Conservation (phyloP, 78 protist species). For the Tieghemostelium lacteum region DNA sequence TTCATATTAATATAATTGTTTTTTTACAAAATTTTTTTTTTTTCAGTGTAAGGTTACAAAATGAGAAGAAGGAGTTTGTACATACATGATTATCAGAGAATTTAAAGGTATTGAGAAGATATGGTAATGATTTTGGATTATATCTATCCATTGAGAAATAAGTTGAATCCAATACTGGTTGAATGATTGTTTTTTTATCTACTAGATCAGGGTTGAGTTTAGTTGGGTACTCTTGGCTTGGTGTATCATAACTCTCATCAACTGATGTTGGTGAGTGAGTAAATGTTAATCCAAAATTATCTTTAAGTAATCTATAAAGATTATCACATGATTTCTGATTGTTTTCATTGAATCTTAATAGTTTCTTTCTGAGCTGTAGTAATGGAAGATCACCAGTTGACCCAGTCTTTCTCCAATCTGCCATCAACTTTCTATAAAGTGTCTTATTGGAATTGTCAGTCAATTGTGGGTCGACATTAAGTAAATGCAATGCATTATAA, state of each 20-base stretch:
- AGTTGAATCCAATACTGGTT: too few relatives aligned
- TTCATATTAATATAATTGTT: too few relatives aligned
- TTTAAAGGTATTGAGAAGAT: neutral
- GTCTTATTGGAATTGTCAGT: neutral
- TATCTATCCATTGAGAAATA: neutral
- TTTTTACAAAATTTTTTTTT: too few relatives aligned
- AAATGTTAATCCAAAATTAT: neutral
- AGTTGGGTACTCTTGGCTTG: too few relatives aligned
- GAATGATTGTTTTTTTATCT: too few relatives aligned
- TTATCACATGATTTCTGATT: neutral
- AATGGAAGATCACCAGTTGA: neutral
- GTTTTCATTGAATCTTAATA: neutral
- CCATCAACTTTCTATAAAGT: slow-evolving; percentile 5
- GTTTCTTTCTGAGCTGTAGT: neutral
- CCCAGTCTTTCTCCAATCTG: slow-evolving; percentile 5
- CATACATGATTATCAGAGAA: neutral
- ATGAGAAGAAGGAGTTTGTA: neutral
- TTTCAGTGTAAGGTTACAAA: too few relatives aligned
- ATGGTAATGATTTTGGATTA: neutral
- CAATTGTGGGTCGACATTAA: slow-evolving; percentile 54
- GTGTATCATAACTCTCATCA: neutral
- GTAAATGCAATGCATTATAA: slow-evolving; percentile 42
- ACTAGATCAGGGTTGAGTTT: too few relatives aligned
- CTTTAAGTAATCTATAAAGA: neutral
- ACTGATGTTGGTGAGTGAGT: neutral